Conservation (phyloP, 441 rosid species). For the Bruguiera hainesii region DNA sequence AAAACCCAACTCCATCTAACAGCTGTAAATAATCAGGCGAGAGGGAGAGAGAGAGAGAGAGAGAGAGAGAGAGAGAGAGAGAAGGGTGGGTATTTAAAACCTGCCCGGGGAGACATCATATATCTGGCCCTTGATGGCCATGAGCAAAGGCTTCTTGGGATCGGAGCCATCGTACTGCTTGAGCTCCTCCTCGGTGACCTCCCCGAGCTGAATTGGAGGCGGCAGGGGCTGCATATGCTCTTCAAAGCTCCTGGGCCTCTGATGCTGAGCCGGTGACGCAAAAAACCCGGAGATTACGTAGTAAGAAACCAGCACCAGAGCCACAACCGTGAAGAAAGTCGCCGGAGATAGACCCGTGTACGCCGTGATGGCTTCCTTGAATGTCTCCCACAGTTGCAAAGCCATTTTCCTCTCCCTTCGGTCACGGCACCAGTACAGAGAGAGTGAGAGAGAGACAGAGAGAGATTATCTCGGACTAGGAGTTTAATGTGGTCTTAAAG, state of each 20-base stretch:
- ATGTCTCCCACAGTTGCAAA: conserved; percentile 76
- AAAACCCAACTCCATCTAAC: too few species aligned
- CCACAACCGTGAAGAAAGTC: conserved; percentile 67
- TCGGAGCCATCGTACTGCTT: conserved; percentile 80
- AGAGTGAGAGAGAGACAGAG: background rate
- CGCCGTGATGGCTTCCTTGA: conserved; percentile 72
- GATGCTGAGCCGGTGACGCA: conserved; percentile 48
- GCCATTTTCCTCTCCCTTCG: conserved; percentile 43
- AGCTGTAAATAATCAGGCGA: too few species aligned
- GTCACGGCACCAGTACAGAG: too few species aligned
- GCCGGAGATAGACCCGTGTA: conserved; percentile 95
- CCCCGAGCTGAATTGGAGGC: conserved; percentile 85
- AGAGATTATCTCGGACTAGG: background rate
- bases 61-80: too few species aligned
- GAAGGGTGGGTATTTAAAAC: conserved; percentile 23
- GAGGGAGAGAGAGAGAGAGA: too few species aligned
- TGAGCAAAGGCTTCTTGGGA: conserved; percentile 78
- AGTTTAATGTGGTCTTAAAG: too few species aligned
- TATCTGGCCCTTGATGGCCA: conserved; percentile 99
- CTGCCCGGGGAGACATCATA: conserved; percentile 95
- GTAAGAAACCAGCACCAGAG: conserved; percentile 68
- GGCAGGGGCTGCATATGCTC: conserved; percentile 69
- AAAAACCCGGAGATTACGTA: conserved; percentile 62
- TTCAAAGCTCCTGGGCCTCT: conserved; percentile 38
- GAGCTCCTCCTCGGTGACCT: conserved; percentile 74